phyloP scores from a whole-genome alignment of 2,329 filamentous ascomycete species.

The Fusarium ambrosium region DNA sequence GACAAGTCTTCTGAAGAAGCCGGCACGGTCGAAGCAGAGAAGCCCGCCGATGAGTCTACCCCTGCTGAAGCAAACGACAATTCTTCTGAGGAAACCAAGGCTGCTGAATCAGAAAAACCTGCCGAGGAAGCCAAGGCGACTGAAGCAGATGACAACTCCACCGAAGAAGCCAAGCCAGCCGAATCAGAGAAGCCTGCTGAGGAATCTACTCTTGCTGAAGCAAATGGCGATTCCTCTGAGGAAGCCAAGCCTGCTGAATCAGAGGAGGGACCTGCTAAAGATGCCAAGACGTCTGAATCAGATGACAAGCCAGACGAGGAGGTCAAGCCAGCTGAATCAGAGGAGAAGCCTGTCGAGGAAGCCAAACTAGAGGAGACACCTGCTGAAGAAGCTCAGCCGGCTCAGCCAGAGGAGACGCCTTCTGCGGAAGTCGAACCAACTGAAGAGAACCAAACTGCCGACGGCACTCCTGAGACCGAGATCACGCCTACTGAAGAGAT shows the following conservation, averaged over 20 bases:
- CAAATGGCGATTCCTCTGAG: not conserved
- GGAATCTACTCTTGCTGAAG: not conserved
- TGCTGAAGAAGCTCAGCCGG: slow-evolving; percentile 7
- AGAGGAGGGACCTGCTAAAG: not conserved
- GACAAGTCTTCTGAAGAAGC: slow-evolving; percentile 1
- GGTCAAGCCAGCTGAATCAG: not conserved
- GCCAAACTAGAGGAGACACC: not conserved
- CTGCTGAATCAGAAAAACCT: not conserved
- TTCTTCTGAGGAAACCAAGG: not conserved
- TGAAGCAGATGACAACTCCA: not conserved
- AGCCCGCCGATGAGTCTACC: not conserved
- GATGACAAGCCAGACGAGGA: not conserved
- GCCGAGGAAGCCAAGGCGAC: not conserved
- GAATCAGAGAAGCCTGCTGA: not conserved
- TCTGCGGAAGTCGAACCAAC: not conserved
- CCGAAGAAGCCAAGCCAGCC: not conserved
- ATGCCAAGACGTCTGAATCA: not conserved
- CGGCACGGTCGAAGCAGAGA: not conserved
- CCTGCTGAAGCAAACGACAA: not conserved
- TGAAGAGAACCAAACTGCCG: not conserved
- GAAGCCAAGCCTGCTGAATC: slow-evolving; percentile 9
- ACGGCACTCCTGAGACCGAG: not conserved
- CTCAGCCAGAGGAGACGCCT: not conserved
- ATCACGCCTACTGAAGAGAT: not conserved
- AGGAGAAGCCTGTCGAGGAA: slow-evolving; percentile 8